phyloP scores from a whole-genome alignment of 2,329 filamentous ascomycete genomes.

The Didymella keratinophila region DNA sequence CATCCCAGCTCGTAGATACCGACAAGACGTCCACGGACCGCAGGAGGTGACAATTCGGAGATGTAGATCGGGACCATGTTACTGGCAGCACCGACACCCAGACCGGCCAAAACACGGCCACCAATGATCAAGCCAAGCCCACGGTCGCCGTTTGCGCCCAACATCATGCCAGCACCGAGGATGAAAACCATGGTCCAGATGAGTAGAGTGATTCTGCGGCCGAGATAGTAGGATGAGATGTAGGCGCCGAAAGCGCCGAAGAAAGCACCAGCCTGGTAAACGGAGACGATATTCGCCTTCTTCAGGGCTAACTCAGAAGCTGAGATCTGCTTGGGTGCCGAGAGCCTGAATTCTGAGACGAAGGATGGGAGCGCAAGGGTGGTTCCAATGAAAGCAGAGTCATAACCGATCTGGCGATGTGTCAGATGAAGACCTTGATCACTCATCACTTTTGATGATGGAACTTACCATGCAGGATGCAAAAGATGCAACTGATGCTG shows the following conservation, averaged over 20 bases:
- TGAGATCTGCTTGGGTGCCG: conserved; percentile 52
- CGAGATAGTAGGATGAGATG: conserved; percentile 69
- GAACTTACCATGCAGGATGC: conserved; percentile 57
- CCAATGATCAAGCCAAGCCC: conserved; percentile 64
- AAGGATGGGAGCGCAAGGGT: conserved; percentile 76
- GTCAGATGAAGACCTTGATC: conserved; percentile 55
- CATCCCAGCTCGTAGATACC: conserved; percentile 59
- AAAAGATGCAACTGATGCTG: conserved; percentile 62
- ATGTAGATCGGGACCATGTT: conserved; percentile 68
- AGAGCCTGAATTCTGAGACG: conserved; percentile 70
- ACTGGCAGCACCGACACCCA: conserved; percentile 63
- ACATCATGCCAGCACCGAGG: conserved; percentile 73
- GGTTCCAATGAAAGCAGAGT: conserved; percentile 78
- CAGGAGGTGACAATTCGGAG: conserved; percentile 63
- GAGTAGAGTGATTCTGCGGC: conserved; percentile 70
- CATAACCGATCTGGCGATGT: conserved; percentile 63
- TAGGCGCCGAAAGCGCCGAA: conserved; percentile 71
- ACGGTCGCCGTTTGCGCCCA: conserved; percentile 57
- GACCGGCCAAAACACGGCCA: conserved; percentile 63
- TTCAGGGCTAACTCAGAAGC: conserved; percentile 61
- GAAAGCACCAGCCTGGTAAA: conserved; percentile 83
- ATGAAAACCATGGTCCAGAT: conserved; percentile 70
- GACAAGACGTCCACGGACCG: conserved; percentile 66
- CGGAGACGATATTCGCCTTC: conserved; percentile 78
- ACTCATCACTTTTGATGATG: not conserved